phyloP scores from a whole-genome alignment of 306 rosid species.

The Begonia masoniana region DNA sequence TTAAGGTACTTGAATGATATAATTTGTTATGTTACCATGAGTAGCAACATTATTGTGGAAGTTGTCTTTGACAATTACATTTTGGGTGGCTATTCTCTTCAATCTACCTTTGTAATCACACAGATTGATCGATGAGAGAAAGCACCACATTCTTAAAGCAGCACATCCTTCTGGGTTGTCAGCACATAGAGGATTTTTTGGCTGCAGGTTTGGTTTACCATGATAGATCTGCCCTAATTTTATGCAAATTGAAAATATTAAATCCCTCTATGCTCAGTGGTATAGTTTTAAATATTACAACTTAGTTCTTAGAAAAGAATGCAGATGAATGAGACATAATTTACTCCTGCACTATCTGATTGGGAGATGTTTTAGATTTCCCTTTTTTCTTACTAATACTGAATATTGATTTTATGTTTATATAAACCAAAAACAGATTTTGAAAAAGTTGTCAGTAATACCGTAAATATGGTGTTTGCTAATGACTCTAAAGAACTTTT shows the following conservation, averaged over 20 bases:
- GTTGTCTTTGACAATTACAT: no score
- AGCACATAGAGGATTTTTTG: conserved; percentile 88
- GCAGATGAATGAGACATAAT: no score
- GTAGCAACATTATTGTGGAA: no score
- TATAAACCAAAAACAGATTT: no score
- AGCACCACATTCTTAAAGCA: conserved; percentile 77
- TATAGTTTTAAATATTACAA: no score
- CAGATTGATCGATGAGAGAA: conserved; percentile 73
- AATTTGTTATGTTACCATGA: no score
- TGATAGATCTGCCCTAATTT: neutral
- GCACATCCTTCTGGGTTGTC: conserved; percentile 99
- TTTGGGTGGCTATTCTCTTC: no score
- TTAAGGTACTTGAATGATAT: no score
- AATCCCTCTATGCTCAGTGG: neutral
- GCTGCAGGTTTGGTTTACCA: conserved; percentile 58
- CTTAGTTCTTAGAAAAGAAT: no score
- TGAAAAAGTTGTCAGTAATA: neutral
- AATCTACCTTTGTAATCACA: neutral
- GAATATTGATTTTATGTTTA: no score
- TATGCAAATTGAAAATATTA: neutral
- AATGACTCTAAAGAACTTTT: no score
- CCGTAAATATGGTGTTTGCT: neutral
- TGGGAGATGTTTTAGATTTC: neutral
- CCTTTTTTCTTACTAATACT: neutral
- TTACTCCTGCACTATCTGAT: no score